These are phyloP conservation scores for Niebla homalea DNA, from an alignment of 495 filamentous ascomycete species.

Conservation along the genomic window DNA sequence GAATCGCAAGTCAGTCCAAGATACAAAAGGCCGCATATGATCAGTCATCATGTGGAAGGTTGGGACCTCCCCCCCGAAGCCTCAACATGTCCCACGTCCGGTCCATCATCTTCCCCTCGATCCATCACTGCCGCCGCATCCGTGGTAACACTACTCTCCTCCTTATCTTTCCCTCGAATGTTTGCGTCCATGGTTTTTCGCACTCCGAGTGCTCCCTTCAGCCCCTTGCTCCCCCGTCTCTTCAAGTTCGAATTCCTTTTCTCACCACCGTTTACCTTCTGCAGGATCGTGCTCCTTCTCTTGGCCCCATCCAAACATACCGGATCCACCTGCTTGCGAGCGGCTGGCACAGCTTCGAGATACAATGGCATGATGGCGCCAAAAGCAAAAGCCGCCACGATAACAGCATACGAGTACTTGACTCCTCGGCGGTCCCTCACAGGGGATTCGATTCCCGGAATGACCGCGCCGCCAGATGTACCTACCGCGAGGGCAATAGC, in stretches of 20 bases:
- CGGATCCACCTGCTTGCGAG: conserved; percentile 49
- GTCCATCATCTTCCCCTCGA: background rate
- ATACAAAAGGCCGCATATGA: background rate
- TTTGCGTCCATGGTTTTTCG: background rate
- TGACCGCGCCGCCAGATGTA: conserved; percentile 42
- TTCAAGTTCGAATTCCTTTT: background rate
- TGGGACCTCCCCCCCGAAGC: background rate
- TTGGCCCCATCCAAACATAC: conserved; percentile 16
- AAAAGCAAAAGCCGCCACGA: conserved; percentile 43
- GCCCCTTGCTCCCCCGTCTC: conserved; percentile 3
- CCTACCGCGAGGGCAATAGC: conserved; percentile 39
- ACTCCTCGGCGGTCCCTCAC: conserved; percentile 22
- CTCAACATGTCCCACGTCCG: conserved; percentile 6
- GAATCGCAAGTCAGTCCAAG: background rate
- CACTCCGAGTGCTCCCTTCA: background rate
- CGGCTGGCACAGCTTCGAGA: conserved; percentile 40
- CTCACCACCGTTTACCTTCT: background rate
- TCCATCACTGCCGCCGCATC: background rate
- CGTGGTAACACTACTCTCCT: background rate
- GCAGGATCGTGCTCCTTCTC: background rate
- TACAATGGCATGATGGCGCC: conserved; percentile 48
- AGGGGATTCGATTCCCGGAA: conserved; percentile 41
- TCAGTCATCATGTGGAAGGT: background rate
- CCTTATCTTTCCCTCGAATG: background rate
- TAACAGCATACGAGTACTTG: conserved; percentile 40